These are phyloP conservation scores for Populus simonii DNA, from an alignment of 345 rosid genomes.

Conservation along the genomic window DNA sequence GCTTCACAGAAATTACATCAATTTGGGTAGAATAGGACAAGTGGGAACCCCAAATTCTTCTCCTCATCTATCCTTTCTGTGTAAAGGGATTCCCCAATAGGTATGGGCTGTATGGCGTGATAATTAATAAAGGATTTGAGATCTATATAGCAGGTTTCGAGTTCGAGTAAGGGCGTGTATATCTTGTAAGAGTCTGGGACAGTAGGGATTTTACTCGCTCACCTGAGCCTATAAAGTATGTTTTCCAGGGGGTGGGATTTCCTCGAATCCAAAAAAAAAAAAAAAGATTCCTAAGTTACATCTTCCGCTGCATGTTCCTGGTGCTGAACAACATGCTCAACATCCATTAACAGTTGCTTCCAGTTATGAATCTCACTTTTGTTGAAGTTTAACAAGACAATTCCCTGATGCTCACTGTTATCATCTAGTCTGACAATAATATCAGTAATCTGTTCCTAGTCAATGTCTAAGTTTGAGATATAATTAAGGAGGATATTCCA, in stretches of 20 bases:
- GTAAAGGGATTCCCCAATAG: constrained; percentile 35
- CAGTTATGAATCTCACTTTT: constrained; percentile 50
- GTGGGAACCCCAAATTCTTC: constrained; percentile 78
- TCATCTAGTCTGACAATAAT: constrained; percentile 47
- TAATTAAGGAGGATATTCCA: constrained; percentile 48
- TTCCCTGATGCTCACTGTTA: constrained; percentile 51
- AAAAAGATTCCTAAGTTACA: constrained; percentile 55
- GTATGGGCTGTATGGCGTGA: too few species aligned
- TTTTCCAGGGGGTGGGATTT: too few species aligned
- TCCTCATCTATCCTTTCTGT: constrained; percentile 98
- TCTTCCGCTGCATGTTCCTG: constrained; percentile 39
- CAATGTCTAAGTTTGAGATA: constrained; percentile 44
- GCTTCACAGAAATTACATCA: constrained; percentile 71
- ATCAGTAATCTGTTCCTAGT: constrained; percentile 61
- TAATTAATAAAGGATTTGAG: too few species aligned
- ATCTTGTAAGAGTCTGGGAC: too few species aligned
- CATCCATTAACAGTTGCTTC: constrained; percentile 55
- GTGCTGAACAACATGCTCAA: constrained; percentile 56
- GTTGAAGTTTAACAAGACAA: constrained; percentile 74
- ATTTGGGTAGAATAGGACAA: constrained; percentile 71
- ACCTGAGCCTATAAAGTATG: too few species aligned
- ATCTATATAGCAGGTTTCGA: too few species aligned
- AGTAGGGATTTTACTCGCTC: too few species aligned
- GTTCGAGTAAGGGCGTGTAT: too few species aligned
- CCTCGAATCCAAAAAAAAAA: too few species aligned